Evolutionary conservation across 1,284 basidiomycete species (phyloP).

Genomic region (Mycosarcoma maydis): DNA sequence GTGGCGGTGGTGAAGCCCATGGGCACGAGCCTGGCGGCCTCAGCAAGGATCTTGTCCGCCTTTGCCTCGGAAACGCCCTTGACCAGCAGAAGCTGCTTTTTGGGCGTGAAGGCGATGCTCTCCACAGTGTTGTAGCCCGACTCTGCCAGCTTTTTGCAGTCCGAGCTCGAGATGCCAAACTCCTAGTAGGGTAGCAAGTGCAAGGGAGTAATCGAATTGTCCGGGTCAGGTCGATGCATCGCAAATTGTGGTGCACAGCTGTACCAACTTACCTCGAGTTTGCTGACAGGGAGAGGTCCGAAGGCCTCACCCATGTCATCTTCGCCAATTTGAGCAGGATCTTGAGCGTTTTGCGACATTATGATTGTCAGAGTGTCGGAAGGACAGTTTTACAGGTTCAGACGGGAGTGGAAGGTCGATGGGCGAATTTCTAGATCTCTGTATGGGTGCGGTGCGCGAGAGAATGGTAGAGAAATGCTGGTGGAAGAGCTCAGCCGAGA

Average conservation of each 20-base stretch:
- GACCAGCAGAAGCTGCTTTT: slow-evolving; percentile 88
- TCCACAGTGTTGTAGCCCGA: slow-evolving; percentile 94
- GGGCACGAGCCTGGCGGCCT: slow-evolving; percentile 95
- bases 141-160: slow-evolving; percentile 95
- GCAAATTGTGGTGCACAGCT: no score
- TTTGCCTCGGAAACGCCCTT: slow-evolving; percentile 98
- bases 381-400: background rate
- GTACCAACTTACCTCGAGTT: slow-evolving; percentile 52
- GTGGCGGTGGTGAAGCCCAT: slow-evolving; percentile 98
- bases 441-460: no score
- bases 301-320: slow-evolving; percentile 52
- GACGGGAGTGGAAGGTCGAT: background rate
- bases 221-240: background rate
- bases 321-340: slow-evolving; percentile 31
- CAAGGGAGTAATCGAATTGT: background rate
- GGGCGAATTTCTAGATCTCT: no score
- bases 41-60: slow-evolving; percentile 92
- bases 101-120: slow-evolving; percentile 95
- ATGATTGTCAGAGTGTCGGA: background rate
- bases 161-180: slow-evolving; percentile 86
- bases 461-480: no score
- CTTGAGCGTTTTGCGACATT: slow-evolving; percentile 38
- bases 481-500: no score
- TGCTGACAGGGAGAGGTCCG: slow-evolving; percentile 56
- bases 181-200: slow-evolving; percentile 70